Base-by-base conservation (phyloP, 2,329 filamentous ascomycete genomes). In the Pyrenochaeta sp. region DNA sequence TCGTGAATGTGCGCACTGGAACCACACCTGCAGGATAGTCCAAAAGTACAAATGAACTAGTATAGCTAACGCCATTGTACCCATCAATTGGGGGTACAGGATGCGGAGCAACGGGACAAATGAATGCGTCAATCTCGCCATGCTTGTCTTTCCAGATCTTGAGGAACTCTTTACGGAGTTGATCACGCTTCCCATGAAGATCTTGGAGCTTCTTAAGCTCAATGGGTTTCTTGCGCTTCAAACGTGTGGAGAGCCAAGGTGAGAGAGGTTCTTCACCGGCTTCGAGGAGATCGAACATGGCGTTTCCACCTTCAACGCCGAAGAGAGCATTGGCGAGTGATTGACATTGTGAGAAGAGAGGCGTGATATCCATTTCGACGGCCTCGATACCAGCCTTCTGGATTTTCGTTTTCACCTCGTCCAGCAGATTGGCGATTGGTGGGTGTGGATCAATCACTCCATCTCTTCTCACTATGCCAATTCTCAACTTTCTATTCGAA, bases 21-120 rank as follows among this genome's bases (percentile, higher is more conserved):
- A 87, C 44, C 3, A 72, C 61, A 13, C 80, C 85, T 2, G 83
- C 79, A 0, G 84, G 80, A 56, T 82, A 84, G 60, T 88, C 84
- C 15, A 87, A 65, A 41, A 87, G 57, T 7, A 86, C 83, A 57
- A 84, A 86, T 1, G 74, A 77, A 15, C 75, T 80, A 1, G 83
- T 86, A 59, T 87, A 87, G 43, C 82, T 80, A 0, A 82, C 79
- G 0, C 78, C 79, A 61, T 85, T 85, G 68, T 82, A 87, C 2
- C 77, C 72, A 68, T 88, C 85, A 41, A 85, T 78, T 7, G 78
- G 75, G 1, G 84, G 81, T 0, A 84, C 77, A 0, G 84, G 82
- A 63, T 88, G 85, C 2, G 84, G 83, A 10, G 84, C 84, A 0
- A 86, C 74, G 0, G 84, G 85, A 49, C 79, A 83, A 41, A 88